Conservation (phyloP, 1,284 basidiomycete species). For the Takashimella koratensis region DNA sequence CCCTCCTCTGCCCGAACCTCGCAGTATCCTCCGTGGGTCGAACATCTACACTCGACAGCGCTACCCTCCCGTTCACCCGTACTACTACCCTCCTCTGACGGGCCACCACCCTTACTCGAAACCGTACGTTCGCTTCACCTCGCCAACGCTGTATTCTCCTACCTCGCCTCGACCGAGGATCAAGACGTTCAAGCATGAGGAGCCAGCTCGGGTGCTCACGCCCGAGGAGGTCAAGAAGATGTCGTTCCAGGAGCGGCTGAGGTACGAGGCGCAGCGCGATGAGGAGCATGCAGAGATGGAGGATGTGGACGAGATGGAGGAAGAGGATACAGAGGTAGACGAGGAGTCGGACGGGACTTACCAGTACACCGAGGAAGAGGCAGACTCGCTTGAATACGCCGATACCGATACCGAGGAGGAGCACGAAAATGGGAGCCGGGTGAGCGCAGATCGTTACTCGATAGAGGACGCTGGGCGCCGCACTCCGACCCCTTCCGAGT, state of each 20-base stretch:
- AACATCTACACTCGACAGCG: background rate
- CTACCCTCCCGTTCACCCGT: background rate
- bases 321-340: background rate
- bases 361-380: background rate
- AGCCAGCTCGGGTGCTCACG: no score
- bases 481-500: background rate
- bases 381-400: background rate
- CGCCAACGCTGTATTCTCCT: background rate
- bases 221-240: no score
- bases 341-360: background rate
- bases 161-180: background rate
- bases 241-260: background rate
- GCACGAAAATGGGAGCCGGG: no score
- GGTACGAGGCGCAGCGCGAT: background rate
- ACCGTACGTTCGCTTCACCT: background rate
- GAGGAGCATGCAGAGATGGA: background rate
- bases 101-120: background rate
- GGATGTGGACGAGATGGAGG: background rate
- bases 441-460: background rate
- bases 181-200: background rate
- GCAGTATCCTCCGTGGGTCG: background rate
- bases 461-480: background rate
- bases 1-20: background rate
- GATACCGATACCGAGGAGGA: background rate
- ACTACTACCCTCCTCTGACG: background rate